phyloP scores from a whole-genome alignment of 1,139 yeast species.

The Debaryomyces coudertii region DNA sequence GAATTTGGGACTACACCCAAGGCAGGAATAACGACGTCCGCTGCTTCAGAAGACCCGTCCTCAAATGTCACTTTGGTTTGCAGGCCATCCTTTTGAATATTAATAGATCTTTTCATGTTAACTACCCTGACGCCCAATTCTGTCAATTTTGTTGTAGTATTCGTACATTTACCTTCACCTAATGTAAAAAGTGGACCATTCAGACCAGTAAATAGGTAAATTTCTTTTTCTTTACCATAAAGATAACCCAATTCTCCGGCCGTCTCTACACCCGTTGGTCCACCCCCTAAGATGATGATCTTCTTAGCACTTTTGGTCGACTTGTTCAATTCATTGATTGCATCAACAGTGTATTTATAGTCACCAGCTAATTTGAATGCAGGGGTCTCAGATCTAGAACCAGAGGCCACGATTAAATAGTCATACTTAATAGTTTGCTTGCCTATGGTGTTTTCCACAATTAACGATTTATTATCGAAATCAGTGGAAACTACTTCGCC shows the following conservation, averaged over 20 bases:
- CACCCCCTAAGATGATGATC: constrained; percentile 35
- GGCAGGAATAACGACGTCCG: constrained; percentile 27
- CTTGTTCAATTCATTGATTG: constrained; percentile 16
- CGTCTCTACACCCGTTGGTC: constrained; percentile 35
- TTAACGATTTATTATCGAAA: constrained; percentile 18
- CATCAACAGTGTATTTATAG: constrained; percentile 14
- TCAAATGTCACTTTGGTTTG: constrained; percentile 13
- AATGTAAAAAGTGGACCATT: constrained; percentile 21
- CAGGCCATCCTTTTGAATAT: constrained; percentile 10
- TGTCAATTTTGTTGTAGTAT: constrained; percentile 22
- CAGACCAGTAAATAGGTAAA: constrained; percentile 27
- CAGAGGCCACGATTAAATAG: constrained; percentile 31
- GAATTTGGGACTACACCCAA: constrained; percentile 25
- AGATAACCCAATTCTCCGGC: constrained; percentile 31
- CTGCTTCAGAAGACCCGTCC: constrained; percentile 17
- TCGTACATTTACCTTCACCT: constrained; percentile 15
- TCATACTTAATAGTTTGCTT: constrained; percentile 23
- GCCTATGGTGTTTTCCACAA: constrained; percentile 14
- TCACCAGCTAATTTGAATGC: constrained; percentile 25
- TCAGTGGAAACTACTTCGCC: constrained; percentile 24
- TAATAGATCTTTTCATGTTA: constrained; percentile 17
- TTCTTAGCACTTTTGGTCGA: constrained; percentile 20
- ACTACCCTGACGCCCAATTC: constrained; percentile 25
- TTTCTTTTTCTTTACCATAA: constrained; percentile 18
- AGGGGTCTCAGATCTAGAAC: constrained; percentile 21